These are phyloP conservation scores for Datisca glomerata DNA, from an alignment of 306 rosid species.

Conservation along the genomic window DNA sequence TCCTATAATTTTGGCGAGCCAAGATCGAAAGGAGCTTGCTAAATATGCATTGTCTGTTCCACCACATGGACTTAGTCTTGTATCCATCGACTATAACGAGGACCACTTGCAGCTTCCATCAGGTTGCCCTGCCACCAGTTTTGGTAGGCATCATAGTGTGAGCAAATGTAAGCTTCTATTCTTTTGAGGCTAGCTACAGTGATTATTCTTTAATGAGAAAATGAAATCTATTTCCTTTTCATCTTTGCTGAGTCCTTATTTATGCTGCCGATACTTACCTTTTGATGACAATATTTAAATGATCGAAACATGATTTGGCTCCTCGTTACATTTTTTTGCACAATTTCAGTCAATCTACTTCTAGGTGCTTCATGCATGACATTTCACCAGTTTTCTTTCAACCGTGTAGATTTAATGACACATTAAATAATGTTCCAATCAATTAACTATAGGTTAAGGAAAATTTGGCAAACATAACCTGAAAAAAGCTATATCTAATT, in stretches of 20 bases:
- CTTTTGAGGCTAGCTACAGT: slow-evolving; percentile 28
- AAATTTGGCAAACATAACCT: no score
- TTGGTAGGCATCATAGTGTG: slow-evolving; percentile 56
- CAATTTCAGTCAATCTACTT: no score
- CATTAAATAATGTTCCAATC: no score
- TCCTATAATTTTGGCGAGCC: slow-evolving; percentile 50
- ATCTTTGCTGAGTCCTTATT: neutral
- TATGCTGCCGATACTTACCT: neutral
- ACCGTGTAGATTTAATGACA: no score
- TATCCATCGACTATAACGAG: slow-evolving; percentile 49
- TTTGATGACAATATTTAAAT: no score
- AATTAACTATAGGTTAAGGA: no score
- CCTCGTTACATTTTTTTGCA: no score
- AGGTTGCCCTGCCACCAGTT: slow-evolving; percentile 47
- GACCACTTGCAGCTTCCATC: slow-evolving; percentile 61
- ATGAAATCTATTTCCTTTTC: neutral
- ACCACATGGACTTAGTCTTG: slow-evolving; percentile 88
- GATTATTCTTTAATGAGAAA: no score
- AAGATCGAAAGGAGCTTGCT: slow-evolving; percentile 83
- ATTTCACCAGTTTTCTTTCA: no score
- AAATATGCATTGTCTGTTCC: slow-evolving; percentile 49
- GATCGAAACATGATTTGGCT: no score
- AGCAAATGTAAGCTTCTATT: slow-evolving; percentile 78
- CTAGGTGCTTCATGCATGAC: no score
- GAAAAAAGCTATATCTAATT: no score